These are phyloP conservation scores for Saururus chinensis DNA, from an alignment of 164 flowering plant genomes.

Conservation along the genomic window DNA sequence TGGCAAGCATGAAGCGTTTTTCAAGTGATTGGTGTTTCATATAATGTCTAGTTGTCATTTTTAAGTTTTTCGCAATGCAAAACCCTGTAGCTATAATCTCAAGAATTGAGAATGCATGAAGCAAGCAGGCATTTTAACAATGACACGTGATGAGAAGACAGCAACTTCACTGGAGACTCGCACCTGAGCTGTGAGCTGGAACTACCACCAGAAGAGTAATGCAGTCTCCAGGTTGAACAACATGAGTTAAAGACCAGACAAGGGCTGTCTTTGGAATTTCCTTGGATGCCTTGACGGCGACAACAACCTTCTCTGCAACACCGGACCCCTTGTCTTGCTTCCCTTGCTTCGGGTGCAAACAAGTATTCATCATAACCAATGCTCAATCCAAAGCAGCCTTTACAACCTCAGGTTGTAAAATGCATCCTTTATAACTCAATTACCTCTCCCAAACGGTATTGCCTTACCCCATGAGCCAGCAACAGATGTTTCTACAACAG, in stretches of 20 bases:
- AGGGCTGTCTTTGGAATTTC: constrained; percentile 84
- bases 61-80: too few relatives aligned
- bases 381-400: constrained; percentile 6
- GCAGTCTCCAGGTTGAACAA: constrained; percentile 93
- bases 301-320: constrained; percentile 67
- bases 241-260: constrained; percentile 95
- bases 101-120: too few relatives aligned
- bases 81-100: too few relatives aligned
- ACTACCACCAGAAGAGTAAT: constrained; percentile 81
- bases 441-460: too few relatives aligned
- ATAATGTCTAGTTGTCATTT: too few relatives aligned
- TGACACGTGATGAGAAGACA: background rate
- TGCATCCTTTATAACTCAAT: background rate
- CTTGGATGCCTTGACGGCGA: constrained; percentile 89
- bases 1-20: too few relatives aligned
- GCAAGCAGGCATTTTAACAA: too few relatives aligned
- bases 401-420: background rate
- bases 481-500: constrained; percentile 3
- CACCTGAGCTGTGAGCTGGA: constrained; percentile 71
- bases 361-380: constrained; percentile 12
- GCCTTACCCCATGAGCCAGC: too few relatives aligned
- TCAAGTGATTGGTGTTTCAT: too few relatives aligned
- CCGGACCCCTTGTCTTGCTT: constrained; percentile 40
- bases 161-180: background rate
- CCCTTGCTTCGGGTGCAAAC: constrained; percentile 30